A percentile compares a stretch with the other conserved stretches of the same genome.
These are phyloP conservation scores for Acorus gramineus DNA, from an alignment of 106 monocot genomes.

Conservation along the genomic window DNA sequence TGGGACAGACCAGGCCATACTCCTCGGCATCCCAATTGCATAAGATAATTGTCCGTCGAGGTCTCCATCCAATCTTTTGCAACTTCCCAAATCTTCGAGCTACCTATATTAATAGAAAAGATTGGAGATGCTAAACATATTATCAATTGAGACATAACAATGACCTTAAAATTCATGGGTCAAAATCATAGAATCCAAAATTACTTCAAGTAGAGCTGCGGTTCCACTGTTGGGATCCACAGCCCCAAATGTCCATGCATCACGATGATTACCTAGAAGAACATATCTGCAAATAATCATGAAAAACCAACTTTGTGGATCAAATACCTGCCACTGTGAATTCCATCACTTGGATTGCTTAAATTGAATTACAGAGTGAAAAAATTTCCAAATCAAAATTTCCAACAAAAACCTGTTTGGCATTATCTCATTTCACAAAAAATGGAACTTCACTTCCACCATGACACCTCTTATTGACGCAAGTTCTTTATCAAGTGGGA, in stretches of 20 bases:
- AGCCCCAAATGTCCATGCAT: constrained; percentile 87
- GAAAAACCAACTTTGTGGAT: too few relatives aligned
- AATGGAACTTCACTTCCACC: too few relatives aligned
- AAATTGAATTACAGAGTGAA: neutral
- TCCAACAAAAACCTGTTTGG: too few relatives aligned
- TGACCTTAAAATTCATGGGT: too few relatives aligned
- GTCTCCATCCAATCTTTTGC: constrained; percentile 70
- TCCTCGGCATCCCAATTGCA: constrained; percentile 88
- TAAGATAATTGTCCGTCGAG: constrained; percentile 56
- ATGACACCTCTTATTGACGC: too few relatives aligned
- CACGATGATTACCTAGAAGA: constrained; percentile 71
- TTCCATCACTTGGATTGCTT: neutral
- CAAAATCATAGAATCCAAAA: neutral
- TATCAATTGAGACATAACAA: neutral
- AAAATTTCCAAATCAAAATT: neutral
- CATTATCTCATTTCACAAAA: too few relatives aligned
- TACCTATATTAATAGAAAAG: constrained; percentile 16
- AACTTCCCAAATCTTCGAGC: constrained; percentile 49
- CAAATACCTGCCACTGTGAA: neutral
- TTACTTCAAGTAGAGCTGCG: constrained; percentile 68
- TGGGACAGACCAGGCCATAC: constrained; percentile 58
- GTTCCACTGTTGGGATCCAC: constrained; percentile 81
- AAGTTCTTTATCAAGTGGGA: too few relatives aligned
- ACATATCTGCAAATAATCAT: constrained; percentile 38
- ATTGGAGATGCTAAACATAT: neutral